These are phyloP conservation scores for Phaeosphaeria sp. DNA, from an alignment of 2,329 filamentous ascomycete species.

Conservation along the genomic window DNA sequence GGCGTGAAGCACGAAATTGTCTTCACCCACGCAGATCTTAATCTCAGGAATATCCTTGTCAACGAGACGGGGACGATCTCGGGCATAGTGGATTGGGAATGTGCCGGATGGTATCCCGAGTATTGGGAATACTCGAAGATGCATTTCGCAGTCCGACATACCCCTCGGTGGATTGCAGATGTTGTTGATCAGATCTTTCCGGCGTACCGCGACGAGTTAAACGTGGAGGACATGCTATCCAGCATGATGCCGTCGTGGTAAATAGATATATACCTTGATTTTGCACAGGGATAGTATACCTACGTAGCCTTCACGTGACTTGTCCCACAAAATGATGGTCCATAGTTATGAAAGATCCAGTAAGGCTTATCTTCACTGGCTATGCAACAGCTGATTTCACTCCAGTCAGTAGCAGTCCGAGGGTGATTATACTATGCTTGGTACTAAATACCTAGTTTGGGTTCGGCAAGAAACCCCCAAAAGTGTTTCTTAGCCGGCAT, in stretches of 20 bases:
- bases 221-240: slow-evolving; percentile 20
- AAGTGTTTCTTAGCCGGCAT: too few relatives aligned
- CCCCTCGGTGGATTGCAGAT: slow-evolving; percentile 22
- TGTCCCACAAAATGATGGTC: too few relatives aligned
- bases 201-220: slow-evolving; percentile 20
- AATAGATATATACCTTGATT: not conserved
- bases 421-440: too few relatives aligned
- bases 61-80: slow-evolving; percentile 21
- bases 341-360: too few relatives aligned
- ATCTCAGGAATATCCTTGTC: slow-evolving; percentile 28
- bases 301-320: too few relatives aligned
- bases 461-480: too few relatives aligned
- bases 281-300: too few relatives aligned
- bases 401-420: too few relatives aligned
- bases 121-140: slow-evolving; percentile 30
- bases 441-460: too few relatives aligned
- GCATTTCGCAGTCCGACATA: slow-evolving; percentile 17
- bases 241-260: slow-evolving; percentile 21
- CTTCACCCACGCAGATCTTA: slow-evolving; percentile 30
- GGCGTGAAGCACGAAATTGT: slow-evolving; percentile 23
- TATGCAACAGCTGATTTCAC: too few relatives aligned
- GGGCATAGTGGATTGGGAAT: slow-evolving; percentile 33
- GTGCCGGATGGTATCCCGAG: slow-evolving; percentile 32
- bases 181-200: slow-evolving; percentile 26
- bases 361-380: too few relatives aligned